Conservation (phyloP, 441 rosid species). For the Brassica hybrid region DNA sequence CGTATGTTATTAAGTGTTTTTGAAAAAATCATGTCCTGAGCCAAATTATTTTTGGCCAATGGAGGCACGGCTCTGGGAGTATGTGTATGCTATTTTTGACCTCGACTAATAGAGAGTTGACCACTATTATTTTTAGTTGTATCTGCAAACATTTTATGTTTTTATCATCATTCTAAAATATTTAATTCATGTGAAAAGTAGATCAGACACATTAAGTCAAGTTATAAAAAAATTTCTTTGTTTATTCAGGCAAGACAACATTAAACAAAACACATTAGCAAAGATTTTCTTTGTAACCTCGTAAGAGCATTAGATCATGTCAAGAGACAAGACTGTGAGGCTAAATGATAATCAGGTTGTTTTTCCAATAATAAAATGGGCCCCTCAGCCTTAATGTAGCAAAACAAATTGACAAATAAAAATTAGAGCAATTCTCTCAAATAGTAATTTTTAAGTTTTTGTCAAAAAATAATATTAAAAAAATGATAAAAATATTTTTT, state of each 20-base stretch:
- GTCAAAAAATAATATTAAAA: no score
- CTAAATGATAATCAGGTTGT: conserved; percentile 33
- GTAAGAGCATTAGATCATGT: conserved; percentile 44
- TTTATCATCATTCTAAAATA: conserved; percentile 12
- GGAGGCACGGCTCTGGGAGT: background rate
- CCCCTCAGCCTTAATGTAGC: conserved; percentile 34
- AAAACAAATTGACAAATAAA: conserved; percentile 25
- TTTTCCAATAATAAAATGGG: conserved; percentile 31
- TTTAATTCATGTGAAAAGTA: conserved; percentile 30
- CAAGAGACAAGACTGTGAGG: conserved; percentile 41
- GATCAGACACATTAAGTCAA: conserved; percentile 35
- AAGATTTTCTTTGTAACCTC: conserved; percentile 47
- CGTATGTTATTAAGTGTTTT: no score
- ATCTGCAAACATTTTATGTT: background rate
- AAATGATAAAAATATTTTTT: no score
- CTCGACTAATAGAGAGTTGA: conserved; percentile 7
- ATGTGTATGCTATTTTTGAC: background rate
- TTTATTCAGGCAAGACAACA: conserved; percentile 40
- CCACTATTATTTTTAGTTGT: conserved; percentile 8
- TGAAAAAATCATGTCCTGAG: no score
- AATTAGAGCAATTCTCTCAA: background rate
- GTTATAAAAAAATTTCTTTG: conserved; percentile 11
- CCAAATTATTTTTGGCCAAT: no score
- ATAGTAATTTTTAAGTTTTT: no score
- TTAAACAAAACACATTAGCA: conserved; percentile 44